phyloP scores from a whole-genome alignment of 495 filamentous ascomycete genomes.

The Talaromyces trachyspermus region DNA sequence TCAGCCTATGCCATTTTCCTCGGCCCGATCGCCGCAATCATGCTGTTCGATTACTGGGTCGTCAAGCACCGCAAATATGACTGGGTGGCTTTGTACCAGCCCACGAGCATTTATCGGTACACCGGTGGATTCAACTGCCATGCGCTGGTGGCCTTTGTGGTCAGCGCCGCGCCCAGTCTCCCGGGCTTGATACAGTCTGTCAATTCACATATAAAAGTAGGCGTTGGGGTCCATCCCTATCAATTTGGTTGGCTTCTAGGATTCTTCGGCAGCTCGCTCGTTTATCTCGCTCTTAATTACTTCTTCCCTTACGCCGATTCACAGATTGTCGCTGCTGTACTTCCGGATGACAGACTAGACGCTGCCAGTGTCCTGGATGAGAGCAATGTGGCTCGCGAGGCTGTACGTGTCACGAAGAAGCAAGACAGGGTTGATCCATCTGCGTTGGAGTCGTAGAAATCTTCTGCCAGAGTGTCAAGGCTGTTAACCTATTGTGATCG shows the following conservation, averaged over 20 bases:
- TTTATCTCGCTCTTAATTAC: constrained; percentile 37
- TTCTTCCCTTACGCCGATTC: too few species aligned
- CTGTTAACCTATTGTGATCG: too few species aligned
- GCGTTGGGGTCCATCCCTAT: constrained; percentile 43
- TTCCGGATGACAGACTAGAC: too few species aligned
- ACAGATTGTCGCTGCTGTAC: too few species aligned
- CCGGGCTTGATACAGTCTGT: constrained; percentile 51
- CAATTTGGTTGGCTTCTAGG: constrained; percentile 52
- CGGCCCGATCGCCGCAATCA: constrained; percentile 59
- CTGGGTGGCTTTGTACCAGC: constrained; percentile 43
- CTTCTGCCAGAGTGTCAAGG: too few species aligned
- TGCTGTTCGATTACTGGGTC: constrained; percentile 62
- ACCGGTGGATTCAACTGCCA: constrained; percentile 57
- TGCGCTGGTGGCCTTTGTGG: constrained; percentile 53
- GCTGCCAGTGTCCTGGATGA: too few species aligned
- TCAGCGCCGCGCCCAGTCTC: constrained; percentile 53
- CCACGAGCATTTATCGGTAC: constrained; percentile 43
- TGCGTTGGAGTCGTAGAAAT: too few species aligned
- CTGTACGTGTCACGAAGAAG: too few species aligned
- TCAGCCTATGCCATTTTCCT: constrained; percentile 60
- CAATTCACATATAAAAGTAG: constrained; percentile 35
- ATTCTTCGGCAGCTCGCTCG: constrained; percentile 37
- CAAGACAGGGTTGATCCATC: too few species aligned
- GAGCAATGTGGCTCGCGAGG: too few species aligned
- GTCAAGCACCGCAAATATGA: constrained; percentile 55